Percentiles rank a stretch among this genome's conserved stretches.
phyloP scores from a whole-genome alignment of 2,329 filamentous ascomycete species.

The Fusarium sp. region DNA sequence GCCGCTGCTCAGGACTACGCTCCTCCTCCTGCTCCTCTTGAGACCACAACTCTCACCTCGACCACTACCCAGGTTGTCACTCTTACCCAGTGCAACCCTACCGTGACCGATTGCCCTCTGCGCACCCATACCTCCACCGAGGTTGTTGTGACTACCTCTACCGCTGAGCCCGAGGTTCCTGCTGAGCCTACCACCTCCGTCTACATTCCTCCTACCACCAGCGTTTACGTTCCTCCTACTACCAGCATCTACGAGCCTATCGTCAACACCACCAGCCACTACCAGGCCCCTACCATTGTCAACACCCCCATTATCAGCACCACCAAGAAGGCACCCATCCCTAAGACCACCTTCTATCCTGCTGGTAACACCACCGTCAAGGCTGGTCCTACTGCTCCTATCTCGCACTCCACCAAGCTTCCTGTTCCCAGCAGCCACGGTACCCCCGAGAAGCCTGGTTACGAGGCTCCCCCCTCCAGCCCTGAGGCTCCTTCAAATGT shows the following conservation, averaged over 20 bases:
- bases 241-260: slow-evolving; percentile 43
- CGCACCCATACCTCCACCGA: slow-evolving; percentile 44
- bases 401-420: slow-evolving; percentile 36
- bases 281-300: slow-evolving; percentile 35
- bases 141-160: slow-evolving; percentile 44
- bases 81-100: slow-evolving; percentile 61
- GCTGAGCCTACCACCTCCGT: slow-evolving; percentile 25
- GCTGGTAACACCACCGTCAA: slow-evolving; percentile 45
- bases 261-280: slow-evolving; percentile 45
- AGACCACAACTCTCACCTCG: slow-evolving; percentile 57
- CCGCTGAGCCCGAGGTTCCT: slow-evolving; percentile 25
- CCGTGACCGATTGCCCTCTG: slow-evolving; percentile 29
- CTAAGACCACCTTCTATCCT: slow-evolving; percentile 44
- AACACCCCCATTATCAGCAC: slow-evolving; percentile 46
- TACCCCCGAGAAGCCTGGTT: slow-evolving; percentile 14
- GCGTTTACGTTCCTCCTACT: slow-evolving; percentile 34
- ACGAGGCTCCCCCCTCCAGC: slow-evolving; percentile 16
- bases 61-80: slow-evolving; percentile 60
- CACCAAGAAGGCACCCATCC: slow-evolving; percentile 39
- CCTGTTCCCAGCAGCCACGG: slow-evolving; percentile 39
- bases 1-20: slow-evolving; percentile 48
- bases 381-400: slow-evolving; percentile 42
- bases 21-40: slow-evolving; percentile 15
- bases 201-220: slow-evolving; percentile 31
- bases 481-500: slow-evolving; percentile 29